Conservation (phyloP, 495 filamentous ascomycete species). For the Jackrogersella minutella region DNA sequence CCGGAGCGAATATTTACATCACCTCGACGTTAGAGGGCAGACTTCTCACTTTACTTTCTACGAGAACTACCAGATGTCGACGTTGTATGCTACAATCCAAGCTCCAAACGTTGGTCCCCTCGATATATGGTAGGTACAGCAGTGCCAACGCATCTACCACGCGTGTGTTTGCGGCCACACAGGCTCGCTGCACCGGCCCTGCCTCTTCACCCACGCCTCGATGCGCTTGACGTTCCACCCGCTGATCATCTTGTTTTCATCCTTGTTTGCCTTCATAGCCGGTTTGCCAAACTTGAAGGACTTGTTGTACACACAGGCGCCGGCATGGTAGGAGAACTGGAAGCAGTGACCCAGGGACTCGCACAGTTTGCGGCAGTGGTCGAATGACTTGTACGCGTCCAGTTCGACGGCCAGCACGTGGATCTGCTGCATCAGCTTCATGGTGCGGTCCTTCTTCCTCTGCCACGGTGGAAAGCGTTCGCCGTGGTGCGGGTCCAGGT, state of each 20-base stretch:
- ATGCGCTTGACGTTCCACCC: conserved; percentile 53
- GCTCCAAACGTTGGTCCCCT: neutral
- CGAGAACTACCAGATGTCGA: too few species aligned
- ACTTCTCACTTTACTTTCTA: too few species aligned
- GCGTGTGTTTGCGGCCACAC: conserved; percentile 47
- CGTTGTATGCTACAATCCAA: neutral
- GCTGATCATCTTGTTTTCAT: conserved; percentile 37
- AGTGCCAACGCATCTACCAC: neutral
- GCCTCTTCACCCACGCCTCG: conserved; percentile 38
- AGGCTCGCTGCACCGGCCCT: conserved; percentile 41
- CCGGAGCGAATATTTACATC: neutral
- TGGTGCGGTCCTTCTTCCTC: conserved; percentile 38
- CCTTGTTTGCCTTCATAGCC: conserved; percentile 22
- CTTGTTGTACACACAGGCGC: conserved; percentile 43
- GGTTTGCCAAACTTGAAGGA: conserved; percentile 49
- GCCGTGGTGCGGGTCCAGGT: conserved; percentile 43
- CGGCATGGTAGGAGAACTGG: conserved; percentile 46
- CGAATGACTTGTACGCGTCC: conserved; percentile 50
- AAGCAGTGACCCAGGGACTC: conserved; percentile 50
- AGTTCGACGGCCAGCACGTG: conserved; percentile 47
- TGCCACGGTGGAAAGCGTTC: conserved; percentile 39
- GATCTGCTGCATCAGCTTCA: conserved; percentile 29
- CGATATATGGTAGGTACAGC: neutral
- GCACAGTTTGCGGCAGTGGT: conserved; percentile 55
- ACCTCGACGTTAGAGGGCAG: neutral